Evolutionary conservation across 495 filamentous ascomycete genomes (phyloP).

Genomic region (Neurospora discreta): DNA sequence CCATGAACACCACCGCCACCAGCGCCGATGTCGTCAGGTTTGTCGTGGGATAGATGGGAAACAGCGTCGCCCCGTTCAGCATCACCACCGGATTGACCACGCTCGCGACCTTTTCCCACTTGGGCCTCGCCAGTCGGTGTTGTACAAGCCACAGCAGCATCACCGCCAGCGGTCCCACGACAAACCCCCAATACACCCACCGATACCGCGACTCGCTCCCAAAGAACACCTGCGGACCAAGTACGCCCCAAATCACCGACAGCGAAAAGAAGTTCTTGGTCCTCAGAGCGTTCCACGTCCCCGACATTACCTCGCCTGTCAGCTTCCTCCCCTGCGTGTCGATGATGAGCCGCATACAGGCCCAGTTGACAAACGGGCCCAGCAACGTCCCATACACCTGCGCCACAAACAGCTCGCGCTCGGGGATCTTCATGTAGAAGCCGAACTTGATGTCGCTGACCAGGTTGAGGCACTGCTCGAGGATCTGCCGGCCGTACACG

Average conservation of each 20-base stretch:
- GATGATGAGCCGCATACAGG: neutral
- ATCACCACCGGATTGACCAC: slow-evolving; percentile 6
- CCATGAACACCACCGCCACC: slow-evolving; percentile 12
- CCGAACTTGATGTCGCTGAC: slow-evolving; percentile 23
- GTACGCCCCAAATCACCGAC: neutral
- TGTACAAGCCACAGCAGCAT: slow-evolving; percentile 3
- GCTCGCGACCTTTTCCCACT: slow-evolving; percentile 7
- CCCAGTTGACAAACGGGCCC: neutral
- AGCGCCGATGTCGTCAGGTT: slow-evolving; percentile 6
- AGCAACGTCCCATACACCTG: slow-evolving; percentile 1
- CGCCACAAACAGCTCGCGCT: slow-evolving; percentile 23
- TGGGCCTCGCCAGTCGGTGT: neutral
- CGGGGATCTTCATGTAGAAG: slow-evolving; percentile 35
- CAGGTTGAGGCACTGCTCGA: slow-evolving; percentile 20
- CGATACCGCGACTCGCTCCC: neutral
- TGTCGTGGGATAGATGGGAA: slow-evolving; percentile 11
- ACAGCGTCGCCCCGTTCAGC: slow-evolving; percentile 6
- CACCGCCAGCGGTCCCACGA: slow-evolving; percentile 4
- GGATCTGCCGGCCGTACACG: slow-evolving; percentile 16
- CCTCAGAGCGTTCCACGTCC: neutral
- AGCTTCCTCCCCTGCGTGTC: neutral
- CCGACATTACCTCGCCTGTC: neutral
- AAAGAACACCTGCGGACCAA: slow-evolving; percentile 8
- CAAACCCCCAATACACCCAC: slow-evolving; percentile 6
- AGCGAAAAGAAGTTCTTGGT: neutral